Evolutionary conservation across 495 filamentous ascomycete genomes (phyloP).

Genomic region (Penicillium malachiteum): DNA sequence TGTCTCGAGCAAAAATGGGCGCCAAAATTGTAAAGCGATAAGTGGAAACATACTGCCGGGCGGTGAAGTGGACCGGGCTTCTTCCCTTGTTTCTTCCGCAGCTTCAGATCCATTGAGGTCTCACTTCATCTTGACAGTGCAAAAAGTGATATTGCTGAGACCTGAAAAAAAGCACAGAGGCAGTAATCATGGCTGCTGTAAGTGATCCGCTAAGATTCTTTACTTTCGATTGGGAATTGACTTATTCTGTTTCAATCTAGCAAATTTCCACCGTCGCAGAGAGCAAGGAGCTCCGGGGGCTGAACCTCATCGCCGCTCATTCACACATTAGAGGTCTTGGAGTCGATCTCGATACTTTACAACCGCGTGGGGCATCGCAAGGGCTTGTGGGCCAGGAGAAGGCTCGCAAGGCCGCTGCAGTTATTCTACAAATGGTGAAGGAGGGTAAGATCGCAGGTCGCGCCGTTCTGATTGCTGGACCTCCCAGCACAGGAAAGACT

Average conservation of each 20-base stretch:
- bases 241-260: slow-evolving; percentile 39
- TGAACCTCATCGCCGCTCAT: slow-evolving; percentile 97
- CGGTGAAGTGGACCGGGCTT: slow-evolving; percentile 3
- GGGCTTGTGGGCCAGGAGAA: slow-evolving; percentile 97
- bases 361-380: slow-evolving; percentile 82
- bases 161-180: not conserved
- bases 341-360: slow-evolving; percentile 87
- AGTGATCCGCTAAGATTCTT: not conserved
- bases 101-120: not conserved
- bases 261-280: slow-evolving; percentile 91
- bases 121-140: not conserved
- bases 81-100: slow-evolving; percentile 4
- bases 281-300: slow-evolving; percentile 86
- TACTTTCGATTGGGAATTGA: not conserved
- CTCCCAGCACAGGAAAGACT: slow-evolving; percentile 97
- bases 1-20: not conserved
- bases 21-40: not conserved
- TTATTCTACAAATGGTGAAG: slow-evolving; percentile 97
- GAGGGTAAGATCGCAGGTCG: slow-evolving; percentile 97
- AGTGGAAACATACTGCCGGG: slow-evolving; percentile 13
- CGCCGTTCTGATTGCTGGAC: slow-evolving; percentile 92
- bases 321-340: slow-evolving; percentile 96
- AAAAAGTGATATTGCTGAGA: not conserved
- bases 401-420: slow-evolving; percentile 90
- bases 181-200: not conserved